These are phyloP conservation scores for Salix dunnii DNA, from an alignment of 345 rosid genomes.

Conservation along the genomic window DNA sequence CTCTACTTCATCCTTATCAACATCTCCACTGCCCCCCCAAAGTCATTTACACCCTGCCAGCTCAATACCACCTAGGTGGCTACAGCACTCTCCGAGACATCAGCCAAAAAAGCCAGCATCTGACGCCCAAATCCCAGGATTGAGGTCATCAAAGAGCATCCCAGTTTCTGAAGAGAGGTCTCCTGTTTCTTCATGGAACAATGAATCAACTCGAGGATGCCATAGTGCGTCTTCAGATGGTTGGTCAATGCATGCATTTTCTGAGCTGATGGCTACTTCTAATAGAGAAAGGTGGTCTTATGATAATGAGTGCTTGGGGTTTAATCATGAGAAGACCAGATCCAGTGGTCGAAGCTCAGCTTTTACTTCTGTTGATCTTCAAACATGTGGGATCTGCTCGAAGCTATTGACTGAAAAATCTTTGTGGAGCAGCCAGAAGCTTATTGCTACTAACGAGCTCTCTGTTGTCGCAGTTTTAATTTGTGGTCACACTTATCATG, in stretches of 20 bases:
- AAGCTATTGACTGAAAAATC: slow-evolving; percentile 76
- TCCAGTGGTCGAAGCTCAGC: slow-evolving; percentile 38
- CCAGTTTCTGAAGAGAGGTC: slow-evolving; percentile 43
- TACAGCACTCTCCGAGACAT: slow-evolving; percentile 38
- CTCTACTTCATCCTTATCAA: slow-evolving; percentile 54
- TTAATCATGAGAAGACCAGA: slow-evolving; percentile 47
- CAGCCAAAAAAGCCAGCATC: slow-evolving; percentile 40
- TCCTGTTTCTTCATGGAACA: slow-evolving; percentile 46
- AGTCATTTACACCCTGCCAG: slow-evolving; percentile 43
- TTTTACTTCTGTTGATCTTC: slow-evolving; percentile 47
- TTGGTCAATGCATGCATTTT: slow-evolving; percentile 80
- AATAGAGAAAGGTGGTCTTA: slow-evolving; percentile 55
- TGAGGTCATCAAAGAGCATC: slow-evolving; percentile 41
- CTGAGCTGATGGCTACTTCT: slow-evolving; percentile 76
- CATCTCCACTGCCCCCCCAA: slow-evolving; percentile 54
- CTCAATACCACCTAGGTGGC: slow-evolving; percentile 40
- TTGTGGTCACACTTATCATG: slow-evolving; percentile 97
- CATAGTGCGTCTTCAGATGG: slow-evolving; percentile 67
- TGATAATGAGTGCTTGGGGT: slow-evolving; percentile 51
- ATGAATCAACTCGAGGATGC: slow-evolving; percentile 52
- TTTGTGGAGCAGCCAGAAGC: slow-evolving; percentile 73
- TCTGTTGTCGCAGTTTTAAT: slow-evolving; percentile 69
- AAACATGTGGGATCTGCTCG: slow-evolving; percentile 83
- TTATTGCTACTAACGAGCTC: slow-evolving; percentile 54
- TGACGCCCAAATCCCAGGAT: slow-evolving; percentile 34